Percentiles rank a stretch among this genome's conserved stretches.
Conservation (phyloP, 2,329 filamentous ascomycete species). For the Aureobasidium sp. region DNA sequence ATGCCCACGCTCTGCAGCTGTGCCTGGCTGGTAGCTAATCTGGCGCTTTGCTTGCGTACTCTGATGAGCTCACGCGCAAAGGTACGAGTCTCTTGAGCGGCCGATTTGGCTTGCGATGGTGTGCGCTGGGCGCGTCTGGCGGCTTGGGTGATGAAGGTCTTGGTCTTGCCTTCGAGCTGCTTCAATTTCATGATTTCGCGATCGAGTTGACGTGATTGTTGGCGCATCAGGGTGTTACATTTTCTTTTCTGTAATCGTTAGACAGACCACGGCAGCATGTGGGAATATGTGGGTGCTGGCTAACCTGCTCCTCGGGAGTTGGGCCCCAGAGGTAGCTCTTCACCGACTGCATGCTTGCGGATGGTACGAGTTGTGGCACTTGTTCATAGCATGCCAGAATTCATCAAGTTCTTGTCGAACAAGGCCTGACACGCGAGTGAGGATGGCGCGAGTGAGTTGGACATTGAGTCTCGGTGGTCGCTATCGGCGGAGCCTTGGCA, state of each 20-base stretch:
- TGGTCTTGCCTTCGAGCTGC: constrained; percentile 73
- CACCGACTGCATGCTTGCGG: constrained; percentile 67
- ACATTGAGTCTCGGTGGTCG: background rate
- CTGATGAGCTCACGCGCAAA: constrained; percentile 85
- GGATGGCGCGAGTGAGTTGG: background rate
- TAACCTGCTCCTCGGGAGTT: constrained; percentile 85
- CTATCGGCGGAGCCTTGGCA: background rate
- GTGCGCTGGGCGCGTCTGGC: constrained; percentile 74
- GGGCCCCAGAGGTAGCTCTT: constrained; percentile 83
- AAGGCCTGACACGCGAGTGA: background rate
- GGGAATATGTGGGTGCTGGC: constrained; percentile 19
- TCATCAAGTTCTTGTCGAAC: background rate
- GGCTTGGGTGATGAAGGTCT: constrained; percentile 73
- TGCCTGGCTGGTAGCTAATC: constrained; percentile 79
- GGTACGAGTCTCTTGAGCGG: constrained; percentile 70
- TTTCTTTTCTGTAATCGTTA: constrained; percentile 64
- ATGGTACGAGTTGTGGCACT: background rate
- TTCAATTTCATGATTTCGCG: constrained; percentile 79
- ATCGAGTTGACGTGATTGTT: constrained; percentile 88
- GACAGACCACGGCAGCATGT: constrained; percentile 6
- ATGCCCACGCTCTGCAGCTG: constrained; percentile 90
- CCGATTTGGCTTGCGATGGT: constrained; percentile 69
- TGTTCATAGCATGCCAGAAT: constrained; percentile 2
- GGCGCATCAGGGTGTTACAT: constrained; percentile 83
- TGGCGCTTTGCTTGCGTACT: constrained; percentile 63